phyloP scores from a whole-genome alignment of 2,329 filamentous ascomycete genomes.

The Fusarium drepaniforme region DNA sequence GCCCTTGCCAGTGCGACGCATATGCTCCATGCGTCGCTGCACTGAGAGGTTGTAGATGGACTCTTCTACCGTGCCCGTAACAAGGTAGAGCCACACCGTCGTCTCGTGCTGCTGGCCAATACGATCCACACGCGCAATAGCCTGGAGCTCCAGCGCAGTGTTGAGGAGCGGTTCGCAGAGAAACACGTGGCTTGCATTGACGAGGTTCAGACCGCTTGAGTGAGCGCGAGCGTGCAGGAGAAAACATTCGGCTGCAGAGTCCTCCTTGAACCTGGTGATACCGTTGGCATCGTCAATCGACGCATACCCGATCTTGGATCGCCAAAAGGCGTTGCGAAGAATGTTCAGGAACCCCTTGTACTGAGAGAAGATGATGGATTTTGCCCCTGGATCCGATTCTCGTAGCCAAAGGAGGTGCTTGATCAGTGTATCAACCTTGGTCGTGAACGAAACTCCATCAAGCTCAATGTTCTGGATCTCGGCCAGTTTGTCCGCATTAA shows the following conservation, averaged over 20 bases:
- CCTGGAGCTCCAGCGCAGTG: slow-evolving; percentile 92
- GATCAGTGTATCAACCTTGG: slow-evolving; percentile 87
- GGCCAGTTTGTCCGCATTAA: slow-evolving; percentile 76
- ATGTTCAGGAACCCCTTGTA: slow-evolving; percentile 83
- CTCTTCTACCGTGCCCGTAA: slow-evolving; percentile 92
- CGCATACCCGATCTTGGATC: slow-evolving; percentile 79
- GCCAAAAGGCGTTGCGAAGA: slow-evolving; percentile 75
- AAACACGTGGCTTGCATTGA: slow-evolving; percentile 94
- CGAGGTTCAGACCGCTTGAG: slow-evolving; percentile 88
- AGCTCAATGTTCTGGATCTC: slow-evolving; percentile 89
- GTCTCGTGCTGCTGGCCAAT: slow-evolving; percentile 92
- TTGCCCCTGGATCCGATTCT: slow-evolving; percentile 85
- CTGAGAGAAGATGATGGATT: slow-evolving; percentile 95
- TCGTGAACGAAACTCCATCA: slow-evolving; percentile 80
- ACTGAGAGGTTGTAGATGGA: slow-evolving; percentile 92
- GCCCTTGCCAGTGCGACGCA: slow-evolving; percentile 59
- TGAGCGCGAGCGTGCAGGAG: slow-evolving; percentile 91
- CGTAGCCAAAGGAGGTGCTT: slow-evolving; percentile 90
- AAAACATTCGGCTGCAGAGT: slow-evolving; percentile 83
- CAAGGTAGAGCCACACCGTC: slow-evolving; percentile 94
- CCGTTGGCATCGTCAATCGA: slow-evolving; percentile 78
- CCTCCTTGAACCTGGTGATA: slow-evolving; percentile 80
- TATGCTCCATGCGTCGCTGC: slow-evolving; percentile 80
- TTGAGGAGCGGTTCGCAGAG: slow-evolving; percentile 95
- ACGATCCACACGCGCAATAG: slow-evolving; percentile 92